These are phyloP conservation scores for Apodospora peruviana DNA, from an alignment of 495 filamentous ascomycete species.

Conservation along the genomic window DNA sequence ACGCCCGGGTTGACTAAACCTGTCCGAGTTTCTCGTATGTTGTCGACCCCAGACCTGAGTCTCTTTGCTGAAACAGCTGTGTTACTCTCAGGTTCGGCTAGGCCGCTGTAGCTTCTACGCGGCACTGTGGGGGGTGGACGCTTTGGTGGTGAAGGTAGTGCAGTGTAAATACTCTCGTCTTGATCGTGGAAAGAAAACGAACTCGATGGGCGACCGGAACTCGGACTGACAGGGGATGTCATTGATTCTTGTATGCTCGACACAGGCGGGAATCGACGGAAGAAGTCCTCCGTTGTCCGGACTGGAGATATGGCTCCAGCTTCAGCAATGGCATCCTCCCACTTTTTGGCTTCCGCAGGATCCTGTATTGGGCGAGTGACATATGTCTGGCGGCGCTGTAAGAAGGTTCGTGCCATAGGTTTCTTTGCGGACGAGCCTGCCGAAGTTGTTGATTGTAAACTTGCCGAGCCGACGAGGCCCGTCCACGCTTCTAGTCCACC, in stretches of 20 bases:
- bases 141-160: constrained; percentile 41
- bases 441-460: constrained; percentile 42
- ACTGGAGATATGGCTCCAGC: constrained; percentile 34
- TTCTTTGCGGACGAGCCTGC: constrained; percentile 11
- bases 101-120: constrained; percentile 81
- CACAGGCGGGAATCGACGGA: constrained; percentile 75
- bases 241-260: constrained; percentile 71
- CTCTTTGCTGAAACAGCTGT: constrained; percentile 42
- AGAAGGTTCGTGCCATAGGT: constrained; percentile 12
- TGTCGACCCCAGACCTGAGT: constrained; percentile 17
- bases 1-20: constrained; percentile 77
- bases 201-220: constrained; percentile 22
- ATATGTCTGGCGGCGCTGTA: constrained; percentile 17
- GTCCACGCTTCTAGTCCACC: constrained; percentile 87
- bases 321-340: constrained; percentile 39
- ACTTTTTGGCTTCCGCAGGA: constrained; percentile 33
- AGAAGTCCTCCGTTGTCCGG: constrained; percentile 65
- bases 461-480: constrained; percentile 65
- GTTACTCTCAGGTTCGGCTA: constrained; percentile 53
- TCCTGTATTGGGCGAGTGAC: constrained; percentile 24
- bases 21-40: constrained; percentile 35
- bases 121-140: constrained; percentile 83
- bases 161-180: constrained; percentile 25
- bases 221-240: constrained; percentile 33
- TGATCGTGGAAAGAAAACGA: constrained; percentile 22